Conservation (phyloP, 768 basidiomycete species). For the Auricularia auricula-judae region DNA sequence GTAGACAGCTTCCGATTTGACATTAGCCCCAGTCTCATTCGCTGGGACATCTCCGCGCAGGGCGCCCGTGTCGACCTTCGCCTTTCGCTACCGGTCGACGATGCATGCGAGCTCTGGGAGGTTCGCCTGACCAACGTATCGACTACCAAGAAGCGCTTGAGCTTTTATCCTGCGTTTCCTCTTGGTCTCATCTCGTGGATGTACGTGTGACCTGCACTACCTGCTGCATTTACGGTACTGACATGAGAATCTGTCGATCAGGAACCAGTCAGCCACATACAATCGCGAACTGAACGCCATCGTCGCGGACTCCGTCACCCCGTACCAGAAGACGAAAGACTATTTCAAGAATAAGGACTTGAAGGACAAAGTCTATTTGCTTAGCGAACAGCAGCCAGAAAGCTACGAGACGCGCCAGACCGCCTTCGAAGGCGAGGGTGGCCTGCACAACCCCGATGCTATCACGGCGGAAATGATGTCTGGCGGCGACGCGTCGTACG, state of each 20-base stretch:
- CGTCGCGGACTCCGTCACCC: background rate
- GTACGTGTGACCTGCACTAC: background rate
- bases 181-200: background rate
- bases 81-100: background rate
- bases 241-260: background rate
- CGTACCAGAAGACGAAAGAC: constrained; percentile 1
- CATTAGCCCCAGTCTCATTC: background rate
- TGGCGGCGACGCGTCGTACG: constrained; percentile 1
- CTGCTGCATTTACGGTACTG: background rate
- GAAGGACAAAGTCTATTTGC: background rate
- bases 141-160: background rate
- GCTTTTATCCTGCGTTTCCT: background rate
- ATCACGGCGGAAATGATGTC: background rate
- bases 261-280: background rate
- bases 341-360: constrained; percentile 1
- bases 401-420: background rate
- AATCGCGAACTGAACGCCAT: background rate
- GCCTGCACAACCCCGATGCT: background rate
- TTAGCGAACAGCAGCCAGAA: background rate
- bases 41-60: background rate
- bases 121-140: background rate
- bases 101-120: background rate
- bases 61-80: background rate
- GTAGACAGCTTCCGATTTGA: background rate
- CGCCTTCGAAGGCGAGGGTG: background rate